Evolutionary conservation across 2,329 filamentous ascomycete genomes (phyloP), one percentile per base, ranked within the genome.

Genomic region (Emydomyces testavorans): DNA sequence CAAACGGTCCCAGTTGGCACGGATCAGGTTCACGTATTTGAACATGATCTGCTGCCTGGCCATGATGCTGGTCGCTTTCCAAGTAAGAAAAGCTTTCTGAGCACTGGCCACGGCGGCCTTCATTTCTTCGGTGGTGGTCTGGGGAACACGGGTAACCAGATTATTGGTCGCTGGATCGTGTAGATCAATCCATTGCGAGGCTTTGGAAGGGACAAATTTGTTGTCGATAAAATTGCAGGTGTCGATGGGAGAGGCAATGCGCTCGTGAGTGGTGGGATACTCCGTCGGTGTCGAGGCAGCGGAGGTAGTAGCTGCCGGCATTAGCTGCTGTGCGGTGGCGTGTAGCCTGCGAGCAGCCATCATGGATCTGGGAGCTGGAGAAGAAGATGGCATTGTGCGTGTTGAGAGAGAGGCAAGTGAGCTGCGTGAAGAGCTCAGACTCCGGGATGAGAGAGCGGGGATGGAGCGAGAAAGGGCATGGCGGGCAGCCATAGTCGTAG

Each of bases 111-210:
- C 77, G 2, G 78, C 77, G 3, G 77, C 77, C 55, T 71, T 69
- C 51, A 82, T 69, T 65, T 82, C 78, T 56, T 68, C 76, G 64
- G 79, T 73, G n/a, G 78, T 82, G 60, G 73, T 77, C 62, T 82
- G 78, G 13, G 78, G 78, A 8, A 82, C 77, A 34, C 78, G 73
- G 28, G 78, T 82, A 44, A 82, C 77, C 52, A 82, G 68, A 57
- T 80, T 79, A 69, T 81, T 82, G 53, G 78, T 82, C 10, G 79
- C 78, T 1, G 78, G 78, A 56, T 82, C 78, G 57, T 79, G 67
- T 46, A 82, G 66, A 50, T 81, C 77, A 57, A 82, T 79, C 78
- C 78, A 82, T 60, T 73, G 70, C 1, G 72, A 67, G 6, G 78
- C 71, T 54, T 76, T 67, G 5, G 78, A 81, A 3, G 72, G 53